Conservation (phyloP, 1,139 yeast species). For the Taphrina flavorubra region DNA sequence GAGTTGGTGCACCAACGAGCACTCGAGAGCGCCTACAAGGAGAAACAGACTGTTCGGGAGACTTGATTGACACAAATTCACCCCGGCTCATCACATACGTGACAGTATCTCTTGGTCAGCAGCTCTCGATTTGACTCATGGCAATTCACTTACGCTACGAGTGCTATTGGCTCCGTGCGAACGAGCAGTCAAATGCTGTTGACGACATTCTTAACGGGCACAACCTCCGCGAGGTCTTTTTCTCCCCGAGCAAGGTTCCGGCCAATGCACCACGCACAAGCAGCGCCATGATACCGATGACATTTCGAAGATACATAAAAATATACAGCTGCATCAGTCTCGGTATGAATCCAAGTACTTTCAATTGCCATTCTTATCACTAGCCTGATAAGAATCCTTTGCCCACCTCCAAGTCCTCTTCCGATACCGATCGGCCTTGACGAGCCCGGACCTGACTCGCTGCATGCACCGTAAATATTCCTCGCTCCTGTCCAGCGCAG, state of each 20-base stretch:
- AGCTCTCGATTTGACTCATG: too few species aligned
- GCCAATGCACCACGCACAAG: too few species aligned
- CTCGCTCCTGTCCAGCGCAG: constrained; percentile 42
- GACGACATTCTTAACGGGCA: too few species aligned
- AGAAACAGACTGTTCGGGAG: constrained; percentile 31
- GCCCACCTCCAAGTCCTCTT: constrained; percentile 39
- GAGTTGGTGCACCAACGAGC: constrained; percentile 46
- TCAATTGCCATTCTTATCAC: constrained; percentile 2
- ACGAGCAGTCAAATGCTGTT: too few species aligned
- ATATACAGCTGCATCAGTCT: background rate
- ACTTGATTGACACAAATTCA: background rate
- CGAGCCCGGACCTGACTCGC: constrained; percentile 34
- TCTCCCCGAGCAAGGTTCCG: too few species aligned
- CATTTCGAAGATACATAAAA: background rate
- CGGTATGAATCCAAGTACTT: background rate
- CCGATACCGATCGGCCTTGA: constrained; percentile 38
- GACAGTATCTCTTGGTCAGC: too few species aligned
- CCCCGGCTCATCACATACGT: background rate
- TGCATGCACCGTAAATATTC: constrained; percentile 42
- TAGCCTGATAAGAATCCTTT: constrained; percentile 25
- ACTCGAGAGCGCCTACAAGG: constrained; percentile 46
- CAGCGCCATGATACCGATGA: background rate
- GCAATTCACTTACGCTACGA: too few species aligned
- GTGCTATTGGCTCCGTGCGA: too few species aligned
- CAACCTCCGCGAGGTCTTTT: too few species aligned